These are phyloP conservation scores for Boletellus sp. DNA, from an alignment of 768 basidiomycete genomes.

Conservation along the genomic window DNA sequence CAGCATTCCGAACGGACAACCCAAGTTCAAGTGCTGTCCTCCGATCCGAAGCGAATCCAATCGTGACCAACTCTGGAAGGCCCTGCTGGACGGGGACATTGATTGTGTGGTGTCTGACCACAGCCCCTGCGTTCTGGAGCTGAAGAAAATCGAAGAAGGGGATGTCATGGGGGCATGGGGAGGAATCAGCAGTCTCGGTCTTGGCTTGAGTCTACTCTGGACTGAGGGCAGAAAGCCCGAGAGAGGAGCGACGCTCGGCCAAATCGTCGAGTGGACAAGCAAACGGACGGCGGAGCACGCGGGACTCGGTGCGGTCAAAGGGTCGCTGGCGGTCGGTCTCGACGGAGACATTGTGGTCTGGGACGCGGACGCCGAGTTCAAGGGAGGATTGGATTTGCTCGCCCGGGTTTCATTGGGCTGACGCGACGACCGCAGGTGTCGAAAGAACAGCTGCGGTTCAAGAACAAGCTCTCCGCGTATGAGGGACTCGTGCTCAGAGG, in stretches of 20 bases:
- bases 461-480: constrained; percentile 93
- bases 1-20: constrained; percentile 66
- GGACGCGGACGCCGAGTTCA: constrained; percentile 54
- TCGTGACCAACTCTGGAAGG: constrained; percentile 75
- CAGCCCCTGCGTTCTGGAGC: constrained; percentile 78
- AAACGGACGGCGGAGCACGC: constrained; percentile 76
- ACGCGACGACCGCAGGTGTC: constrained; percentile 52
- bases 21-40: constrained; percentile 96
- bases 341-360: constrained; percentile 90
- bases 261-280: constrained; percentile 75
- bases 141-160: constrained; percentile 77
- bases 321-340: constrained; percentile 63
- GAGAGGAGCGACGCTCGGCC: constrained; percentile 50
- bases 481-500: constrained; percentile 71
- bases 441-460: constrained; percentile 73
- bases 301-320: constrained; percentile 66
- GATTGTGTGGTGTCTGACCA: constrained; percentile 97
- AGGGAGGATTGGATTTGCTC: constrained; percentile 26
- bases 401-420: constrained; percentile 2
- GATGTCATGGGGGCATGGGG: constrained; percentile 93
- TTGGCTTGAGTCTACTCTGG: constrained; percentile 87
- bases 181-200: constrained; percentile 86
- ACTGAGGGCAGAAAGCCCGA: constrained; percentile 64
- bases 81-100: constrained; percentile 75
- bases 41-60: constrained; percentile 79